phyloP scores from a whole-genome alignment of 2,329 filamentous ascomycete species.

The Colletotrichum salicis region DNA sequence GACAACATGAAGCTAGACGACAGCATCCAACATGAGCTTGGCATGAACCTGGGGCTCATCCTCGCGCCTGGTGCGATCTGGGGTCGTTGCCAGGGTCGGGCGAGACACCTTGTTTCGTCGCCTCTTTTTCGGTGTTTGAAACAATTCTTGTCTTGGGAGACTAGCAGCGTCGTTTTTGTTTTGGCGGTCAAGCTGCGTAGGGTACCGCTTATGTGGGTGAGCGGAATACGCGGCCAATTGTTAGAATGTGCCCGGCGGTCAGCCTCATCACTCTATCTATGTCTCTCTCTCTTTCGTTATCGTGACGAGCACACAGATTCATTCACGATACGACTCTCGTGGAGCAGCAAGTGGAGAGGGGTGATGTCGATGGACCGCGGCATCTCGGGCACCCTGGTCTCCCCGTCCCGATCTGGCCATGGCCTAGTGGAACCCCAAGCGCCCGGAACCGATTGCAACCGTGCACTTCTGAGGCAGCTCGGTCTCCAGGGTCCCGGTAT shows the following conservation, averaged over 20 bases:
- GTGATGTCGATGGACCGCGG: not conserved
- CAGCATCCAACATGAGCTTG: conserved; percentile 11
- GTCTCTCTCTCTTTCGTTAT: conserved; percentile 21
- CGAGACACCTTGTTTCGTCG: conserved; percentile 29
- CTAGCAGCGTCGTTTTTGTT: conserved; percentile 17
- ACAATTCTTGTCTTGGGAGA: conserved; percentile 31
- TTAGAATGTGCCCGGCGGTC: not conserved
- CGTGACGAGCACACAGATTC: not conserved
- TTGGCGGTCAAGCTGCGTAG: not conserved
- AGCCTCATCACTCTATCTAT: not conserved
- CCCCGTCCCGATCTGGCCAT: not conserved
- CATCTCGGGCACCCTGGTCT: not conserved
- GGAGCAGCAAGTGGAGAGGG: not conserved
- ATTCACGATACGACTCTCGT: not conserved
- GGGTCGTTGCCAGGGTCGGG: conserved; percentile 4
- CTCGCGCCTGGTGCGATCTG: conserved; percentile 13
- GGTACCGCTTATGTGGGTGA: not conserved
- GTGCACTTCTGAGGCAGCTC: not conserved
- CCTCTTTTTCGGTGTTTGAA: conserved; percentile 27
- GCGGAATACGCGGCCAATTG: not conserved
- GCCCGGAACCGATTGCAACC: conserved; percentile 1
- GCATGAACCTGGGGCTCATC: conserved; percentile 9
- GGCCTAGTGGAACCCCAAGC: not conserved
- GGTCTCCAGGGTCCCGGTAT: not conserved
- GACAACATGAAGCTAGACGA: conserved; percentile 11